Evolutionary conservation across 2,329 filamentous ascomycete species (phyloP).

Genomic region (Domatiomyces globalis): DNA sequence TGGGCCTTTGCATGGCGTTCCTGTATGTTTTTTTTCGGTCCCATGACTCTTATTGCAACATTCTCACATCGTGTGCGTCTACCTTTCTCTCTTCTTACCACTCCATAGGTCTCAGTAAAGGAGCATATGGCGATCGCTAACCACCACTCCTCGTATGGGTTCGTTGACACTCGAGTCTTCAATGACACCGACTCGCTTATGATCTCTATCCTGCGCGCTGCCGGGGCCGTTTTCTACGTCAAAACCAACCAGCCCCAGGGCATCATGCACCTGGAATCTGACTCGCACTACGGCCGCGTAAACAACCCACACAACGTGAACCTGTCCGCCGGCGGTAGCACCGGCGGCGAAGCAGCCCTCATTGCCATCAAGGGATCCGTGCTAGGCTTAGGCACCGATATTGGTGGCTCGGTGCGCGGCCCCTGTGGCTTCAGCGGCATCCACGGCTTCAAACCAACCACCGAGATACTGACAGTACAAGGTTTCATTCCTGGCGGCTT

Average conservation of each 20-base stretch:
- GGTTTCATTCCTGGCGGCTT: conserved; percentile 10
- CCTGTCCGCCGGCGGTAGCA: conserved; percentile 39
- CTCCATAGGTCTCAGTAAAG: neutral
- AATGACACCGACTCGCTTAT: conserved; percentile 8
- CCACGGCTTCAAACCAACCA: conserved; percentile 29
- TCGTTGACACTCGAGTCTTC: conserved; percentile 4
- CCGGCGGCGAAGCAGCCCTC: conserved; percentile 44
- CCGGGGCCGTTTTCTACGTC: conserved; percentile 22
- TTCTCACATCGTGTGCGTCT: too few species aligned
- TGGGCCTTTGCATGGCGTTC: conserved; percentile 50
- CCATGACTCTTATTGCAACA: too few species aligned
- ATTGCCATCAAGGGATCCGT: conserved; percentile 38
- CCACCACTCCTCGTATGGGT: conserved; percentile 4
- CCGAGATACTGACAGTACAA: conserved; percentile 26
- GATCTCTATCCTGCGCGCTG: conserved; percentile 16
- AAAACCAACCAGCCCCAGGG: conserved; percentile 23
- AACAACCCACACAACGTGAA: conserved; percentile 40
- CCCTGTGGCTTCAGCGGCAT: conserved; percentile 29
- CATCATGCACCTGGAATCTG: conserved; percentile 23
- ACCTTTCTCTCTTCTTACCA: too few species aligned
- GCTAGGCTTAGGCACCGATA: conserved; percentile 42
- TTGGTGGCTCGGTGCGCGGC: conserved; percentile 30
- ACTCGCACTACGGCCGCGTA: conserved; percentile 26
- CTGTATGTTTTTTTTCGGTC: conserved; percentile 25
- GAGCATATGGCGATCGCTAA: conserved; percentile 3